Evolutionary conservation across 73 alveolate species (phyloP).

Genomic region (Blepharisma stoltei): DNA sequence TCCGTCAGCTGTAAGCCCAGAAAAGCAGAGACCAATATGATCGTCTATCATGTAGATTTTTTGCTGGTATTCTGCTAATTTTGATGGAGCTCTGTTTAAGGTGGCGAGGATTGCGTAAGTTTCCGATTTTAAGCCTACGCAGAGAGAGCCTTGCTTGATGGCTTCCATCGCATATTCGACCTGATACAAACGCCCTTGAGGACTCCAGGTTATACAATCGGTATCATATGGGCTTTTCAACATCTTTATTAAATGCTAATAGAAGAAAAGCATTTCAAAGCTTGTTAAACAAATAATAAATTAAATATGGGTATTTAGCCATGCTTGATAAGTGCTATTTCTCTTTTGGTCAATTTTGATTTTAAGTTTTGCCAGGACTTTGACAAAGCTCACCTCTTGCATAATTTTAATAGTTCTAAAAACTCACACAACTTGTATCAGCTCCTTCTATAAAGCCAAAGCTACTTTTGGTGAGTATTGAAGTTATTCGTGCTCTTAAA

Average conservation of each 20-base stretch:
- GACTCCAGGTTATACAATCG: conserved; percentile 80
- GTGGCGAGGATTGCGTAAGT: conserved; percentile 78
- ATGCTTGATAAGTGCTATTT: no score
- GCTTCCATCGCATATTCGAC: conserved; percentile 99
- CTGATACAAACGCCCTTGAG: conserved; percentile 94
- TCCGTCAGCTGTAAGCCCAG: conserved; percentile 98
- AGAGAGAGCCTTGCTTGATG: conserved; percentile 94
- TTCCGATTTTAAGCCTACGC: conserved; percentile 82
- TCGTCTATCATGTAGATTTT: conserved; percentile 74
- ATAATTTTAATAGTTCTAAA: no score
- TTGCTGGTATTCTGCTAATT: conserved; percentile 85
- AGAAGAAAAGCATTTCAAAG: background rate
- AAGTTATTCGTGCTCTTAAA: background rate
- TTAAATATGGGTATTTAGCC: background rate
- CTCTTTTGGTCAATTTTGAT: no score
- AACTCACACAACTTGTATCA: no score
- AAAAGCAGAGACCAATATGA: conserved; percentile 95
- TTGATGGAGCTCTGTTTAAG: conserved; percentile 81
- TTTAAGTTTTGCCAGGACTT: background rate
- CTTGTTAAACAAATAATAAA: background rate
- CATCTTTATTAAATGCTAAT: background rate
- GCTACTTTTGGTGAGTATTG: no score
- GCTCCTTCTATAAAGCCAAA: no score
- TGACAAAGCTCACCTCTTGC: background rate
- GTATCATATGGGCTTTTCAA: background rate